Conservation (phyloP, 371 early-diverging fungal genomes). For the Quaeritorhiza haematococci region DNA sequence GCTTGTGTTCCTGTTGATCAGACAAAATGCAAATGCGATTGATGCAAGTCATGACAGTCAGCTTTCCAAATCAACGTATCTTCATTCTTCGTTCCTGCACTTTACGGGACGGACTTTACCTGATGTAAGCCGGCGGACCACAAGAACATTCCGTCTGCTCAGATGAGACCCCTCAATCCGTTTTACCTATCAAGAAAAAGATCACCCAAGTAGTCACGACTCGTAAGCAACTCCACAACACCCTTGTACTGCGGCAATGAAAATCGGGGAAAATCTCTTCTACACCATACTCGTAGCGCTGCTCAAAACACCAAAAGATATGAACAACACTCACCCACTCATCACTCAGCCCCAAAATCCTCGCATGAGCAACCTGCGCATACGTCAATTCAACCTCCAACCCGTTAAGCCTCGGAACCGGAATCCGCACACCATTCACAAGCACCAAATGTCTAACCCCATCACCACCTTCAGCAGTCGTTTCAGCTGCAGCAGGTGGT, state of each 20-base stretch:
- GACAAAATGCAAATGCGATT: neutral
- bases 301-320: neutral
- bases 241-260: too few relatives aligned
- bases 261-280: too few relatives aligned
- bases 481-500: too few relatives aligned
- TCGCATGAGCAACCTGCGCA: slow-evolving; percentile 37
- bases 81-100: neutral
- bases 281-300: too few relatives aligned
- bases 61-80: neutral
- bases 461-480: too few relatives aligned
- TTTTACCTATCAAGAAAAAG: slow-evolving; percentile 7
- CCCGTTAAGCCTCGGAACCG: slow-evolving; percentile 9
- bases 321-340: slow-evolving; percentile 34
- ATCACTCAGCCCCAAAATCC: slow-evolving; percentile 28
- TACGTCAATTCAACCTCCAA: slow-evolving; percentile 37
- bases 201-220: too few relatives aligned
- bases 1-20: slow-evolving; percentile 11
- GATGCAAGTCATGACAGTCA: neutral
- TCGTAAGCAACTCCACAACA: too few relatives aligned
- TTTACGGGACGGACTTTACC: neutral
- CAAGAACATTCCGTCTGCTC: slow-evolving; percentile 30
- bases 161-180: slow-evolving; percentile 27
- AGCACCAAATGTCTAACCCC: too few relatives aligned
- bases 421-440: too few relatives aligned
- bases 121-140: slow-evolving; percentile 28